Conservation (phyloP, 1,139 yeast genomes). For the Sugiyamaella japonica region DNA sequence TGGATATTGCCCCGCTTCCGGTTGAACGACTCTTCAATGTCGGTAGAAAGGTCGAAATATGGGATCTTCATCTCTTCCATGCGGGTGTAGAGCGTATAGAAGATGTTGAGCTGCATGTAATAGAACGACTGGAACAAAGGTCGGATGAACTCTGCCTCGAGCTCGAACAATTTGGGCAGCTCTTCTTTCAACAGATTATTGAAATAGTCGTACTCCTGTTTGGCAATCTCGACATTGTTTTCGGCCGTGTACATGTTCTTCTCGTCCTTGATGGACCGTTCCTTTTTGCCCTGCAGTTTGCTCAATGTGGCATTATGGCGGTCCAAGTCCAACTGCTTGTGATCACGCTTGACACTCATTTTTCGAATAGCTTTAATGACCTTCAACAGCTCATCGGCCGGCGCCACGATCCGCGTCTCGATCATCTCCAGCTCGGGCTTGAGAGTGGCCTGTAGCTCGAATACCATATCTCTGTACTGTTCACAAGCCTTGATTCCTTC, state of each 20-base stretch:
- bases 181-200: constrained; percentile 91
- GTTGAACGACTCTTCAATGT: constrained; percentile 75
- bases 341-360: constrained; percentile 94
- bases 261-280: constrained; percentile 82
- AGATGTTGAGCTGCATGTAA: constrained; percentile 96
- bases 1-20: constrained; percentile 87
- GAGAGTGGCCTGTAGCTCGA: constrained; percentile 77
- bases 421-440: constrained; percentile 93
- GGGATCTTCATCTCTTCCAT: constrained; percentile 98
- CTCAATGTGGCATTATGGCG: constrained; percentile 69
- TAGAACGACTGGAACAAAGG: constrained; percentile 93
- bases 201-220: constrained; percentile 93
- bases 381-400: constrained; percentile 86
- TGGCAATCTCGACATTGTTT: constrained; percentile 85
- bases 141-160: constrained; percentile 88
- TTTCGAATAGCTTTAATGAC: constrained; percentile 82
- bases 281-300: constrained; percentile 80
- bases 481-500: constrained; percentile 94
- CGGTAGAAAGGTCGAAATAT: constrained; percentile 82
- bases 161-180: constrained; percentile 77
- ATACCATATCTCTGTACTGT: constrained; percentile 83
- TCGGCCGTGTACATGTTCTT: constrained; percentile 86
- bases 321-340: constrained; percentile 91
- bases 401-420: constrained; percentile 83
- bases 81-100: constrained; percentile 83